These are phyloP conservation scores for Suillus spraguei DNA, from an alignment of 768 basidiomycete species.

Conservation along the genomic window DNA sequence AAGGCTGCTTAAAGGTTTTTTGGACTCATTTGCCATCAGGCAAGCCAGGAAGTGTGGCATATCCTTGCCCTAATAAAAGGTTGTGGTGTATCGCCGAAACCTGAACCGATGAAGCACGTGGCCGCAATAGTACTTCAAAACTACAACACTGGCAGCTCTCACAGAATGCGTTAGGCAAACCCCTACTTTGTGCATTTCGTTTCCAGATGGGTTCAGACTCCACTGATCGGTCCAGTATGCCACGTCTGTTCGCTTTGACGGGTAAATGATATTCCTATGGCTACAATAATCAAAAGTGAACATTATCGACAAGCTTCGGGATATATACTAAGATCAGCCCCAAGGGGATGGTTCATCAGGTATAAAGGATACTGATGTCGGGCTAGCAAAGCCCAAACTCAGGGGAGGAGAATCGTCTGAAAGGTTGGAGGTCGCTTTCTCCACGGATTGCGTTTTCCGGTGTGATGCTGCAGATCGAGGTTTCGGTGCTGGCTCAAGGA, in stretches of 20 bases:
- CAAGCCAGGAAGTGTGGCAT: too few relatives aligned
- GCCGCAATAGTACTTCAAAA: not conserved
- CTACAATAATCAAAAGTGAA: not conserved
- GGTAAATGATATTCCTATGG: not conserved
- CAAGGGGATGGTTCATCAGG: constrained; percentile 35
- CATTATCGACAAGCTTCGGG: not conserved
- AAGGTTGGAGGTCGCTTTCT: constrained; percentile 9
- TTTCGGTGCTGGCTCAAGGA: constrained; percentile 30
- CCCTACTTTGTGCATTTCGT: not conserved
- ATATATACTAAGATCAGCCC: constrained; percentile 23
- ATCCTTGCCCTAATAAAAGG: too few relatives aligned
- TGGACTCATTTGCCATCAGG: too few relatives aligned
- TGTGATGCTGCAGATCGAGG: constrained; percentile 16
- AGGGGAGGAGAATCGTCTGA: constrained; percentile 16
- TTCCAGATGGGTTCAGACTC: not conserved
- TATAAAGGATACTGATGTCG: constrained; percentile 21
- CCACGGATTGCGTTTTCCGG: constrained; percentile 21
- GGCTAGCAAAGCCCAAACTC: constrained; percentile 6
- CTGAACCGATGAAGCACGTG: too few relatives aligned
- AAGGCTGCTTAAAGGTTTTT: too few relatives aligned
- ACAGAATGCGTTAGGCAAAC: not conserved
- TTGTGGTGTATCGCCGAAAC: too few relatives aligned
- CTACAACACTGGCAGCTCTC: not conserved
- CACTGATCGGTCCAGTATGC: not conserved
- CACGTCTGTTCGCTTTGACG: not conserved